Base-by-base conservation (phyloP, 495 filamentous ascomycete species). In the Aspergillus haitiensis region DNA sequence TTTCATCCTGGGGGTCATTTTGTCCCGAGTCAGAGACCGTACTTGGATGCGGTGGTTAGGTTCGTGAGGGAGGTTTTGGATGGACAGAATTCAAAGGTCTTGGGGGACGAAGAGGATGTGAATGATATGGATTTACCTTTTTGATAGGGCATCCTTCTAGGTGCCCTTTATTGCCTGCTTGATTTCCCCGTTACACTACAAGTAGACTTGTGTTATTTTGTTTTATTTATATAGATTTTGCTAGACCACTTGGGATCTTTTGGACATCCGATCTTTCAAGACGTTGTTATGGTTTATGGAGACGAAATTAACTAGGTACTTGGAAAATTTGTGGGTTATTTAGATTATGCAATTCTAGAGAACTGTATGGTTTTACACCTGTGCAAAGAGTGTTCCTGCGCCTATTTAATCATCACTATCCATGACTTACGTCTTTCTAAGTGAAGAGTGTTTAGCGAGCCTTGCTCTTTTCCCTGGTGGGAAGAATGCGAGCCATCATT, bases 401-500 rank as follows among this genome's bases (percentile, higher is more conserved):
- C 61, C 63, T 58, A 55, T 55, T 62, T 56, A 58, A 53, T 53
- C 42, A 36, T 36, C 46, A 15, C 35, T 36, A 52, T 33, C 52
- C 16, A 46, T 55, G 33, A 3, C 21, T 27, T 52, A 31, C 62
- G 61, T 42, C 31, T 50, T 32, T 46, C 42, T 7, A 48, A 31
- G 13, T 13, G 11, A 2, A 56, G n/a, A 9, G 47, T 35, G 36
- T 37, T 71, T 56, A 78, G 65, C 71, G 75, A 53, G 72, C 77
- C 67, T 78, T 79, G 69, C 70, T 72, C 70, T 80, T 81, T 58
- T 84, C 82, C 58, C 84, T 84, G 32, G 85, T 76, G 6, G 88
- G 91, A 72, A 91, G 86, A 61, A 98, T 98, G 52, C 93, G 82
- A 37, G 94, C 94, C 94, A 98, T 98, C 94, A 98, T 98, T 82